Evolutionary conservation across 306 rosid species (phyloP).

Genomic region (Prunus dulcis): DNA sequence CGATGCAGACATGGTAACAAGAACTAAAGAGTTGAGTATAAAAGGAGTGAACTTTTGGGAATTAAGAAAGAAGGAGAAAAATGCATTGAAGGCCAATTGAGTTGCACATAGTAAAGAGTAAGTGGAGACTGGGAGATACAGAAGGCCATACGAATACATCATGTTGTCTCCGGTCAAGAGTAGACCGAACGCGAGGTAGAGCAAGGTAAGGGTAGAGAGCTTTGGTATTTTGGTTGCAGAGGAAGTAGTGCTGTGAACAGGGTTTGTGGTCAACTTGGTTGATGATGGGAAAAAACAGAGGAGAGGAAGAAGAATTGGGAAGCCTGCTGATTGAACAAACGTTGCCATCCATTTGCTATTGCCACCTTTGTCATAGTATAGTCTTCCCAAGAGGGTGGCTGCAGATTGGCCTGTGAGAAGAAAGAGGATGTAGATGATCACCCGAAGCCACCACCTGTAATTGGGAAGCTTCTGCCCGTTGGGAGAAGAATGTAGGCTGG

Average conservation of each 20-base stretch:
- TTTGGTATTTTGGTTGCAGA: constrained; percentile 23
- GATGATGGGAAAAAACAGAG: constrained; percentile 22
- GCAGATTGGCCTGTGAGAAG: constrained; percentile 50
- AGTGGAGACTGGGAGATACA: constrained; percentile 58
- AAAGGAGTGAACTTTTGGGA: constrained; percentile 54
- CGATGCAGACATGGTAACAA: constrained; percentile 49
- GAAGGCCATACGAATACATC: constrained; percentile 65
- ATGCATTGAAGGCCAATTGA: constrained; percentile 63
- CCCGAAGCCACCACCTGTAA: constrained; percentile 51
- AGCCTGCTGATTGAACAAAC: constrained; percentile 65
- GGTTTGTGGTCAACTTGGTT: constrained; percentile 5
- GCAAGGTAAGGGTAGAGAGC: constrained; percentile 6
- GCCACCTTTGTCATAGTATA: constrained; percentile 64
- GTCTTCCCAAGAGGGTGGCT: constrained; percentile 51
- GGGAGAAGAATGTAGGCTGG: neutral
- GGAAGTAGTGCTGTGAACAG: constrained; percentile 7
- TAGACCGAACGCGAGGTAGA: constrained; percentile 42
- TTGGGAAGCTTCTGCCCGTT: constrained; percentile 4
- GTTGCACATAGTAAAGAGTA: constrained; percentile 57
- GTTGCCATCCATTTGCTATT: constrained; percentile 74
- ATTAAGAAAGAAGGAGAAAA: constrained; percentile 51
- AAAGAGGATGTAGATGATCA: constrained; percentile 38
- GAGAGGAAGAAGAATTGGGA: constrained; percentile 54
- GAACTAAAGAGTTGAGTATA: constrained; percentile 52
- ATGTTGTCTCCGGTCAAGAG: constrained; percentile 35